Percentiles rank a stretch among this genome's conserved stretches.
Conservation (phyloP, 2,329 filamentous ascomycete species). For the Paracoccidioides brasiliensis region DNA sequence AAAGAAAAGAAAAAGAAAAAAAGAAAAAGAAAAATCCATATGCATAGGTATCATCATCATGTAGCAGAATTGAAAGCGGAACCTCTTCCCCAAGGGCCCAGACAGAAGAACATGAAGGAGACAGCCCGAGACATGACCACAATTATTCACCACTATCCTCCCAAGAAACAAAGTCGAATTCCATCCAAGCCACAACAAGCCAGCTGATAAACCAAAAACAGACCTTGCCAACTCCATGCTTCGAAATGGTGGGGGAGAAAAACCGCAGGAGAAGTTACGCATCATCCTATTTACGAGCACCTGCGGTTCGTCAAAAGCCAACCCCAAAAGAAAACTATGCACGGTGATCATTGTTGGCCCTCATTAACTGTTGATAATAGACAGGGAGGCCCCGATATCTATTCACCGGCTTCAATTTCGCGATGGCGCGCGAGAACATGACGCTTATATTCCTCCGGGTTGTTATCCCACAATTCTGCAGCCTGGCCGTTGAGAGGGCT, state of each 20-base stretch:
- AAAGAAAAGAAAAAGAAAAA: not conserved
- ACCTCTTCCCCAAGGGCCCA: no score
- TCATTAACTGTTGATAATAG: not conserved
- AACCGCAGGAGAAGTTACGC: not conserved
- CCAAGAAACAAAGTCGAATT: not conserved
- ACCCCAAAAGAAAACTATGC: not conserved
- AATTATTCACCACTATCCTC: not conserved
- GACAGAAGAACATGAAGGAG: no score
- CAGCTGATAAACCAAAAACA: not conserved
- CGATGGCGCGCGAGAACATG: constrained; percentile 52
- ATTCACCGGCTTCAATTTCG: constrained; percentile 39
- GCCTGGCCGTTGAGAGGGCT: constrained; percentile 94
- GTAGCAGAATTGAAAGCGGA: no score
- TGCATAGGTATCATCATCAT: no score
- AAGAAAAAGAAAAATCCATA: not conserved
- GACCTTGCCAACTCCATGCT: not conserved
- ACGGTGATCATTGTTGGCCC: not conserved
- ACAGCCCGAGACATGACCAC: no score
- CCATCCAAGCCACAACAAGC: not conserved
- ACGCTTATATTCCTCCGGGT: constrained; percentile 75
- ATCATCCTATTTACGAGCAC: not conserved
- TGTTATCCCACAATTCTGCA: constrained; percentile 87
- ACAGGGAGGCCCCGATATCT: constrained; percentile 6
- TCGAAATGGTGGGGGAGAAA: not conserved
- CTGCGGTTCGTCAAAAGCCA: not conserved